Conservation (phyloP, 1,139 yeast species). For the Yamadazyma atlantica region DNA sequence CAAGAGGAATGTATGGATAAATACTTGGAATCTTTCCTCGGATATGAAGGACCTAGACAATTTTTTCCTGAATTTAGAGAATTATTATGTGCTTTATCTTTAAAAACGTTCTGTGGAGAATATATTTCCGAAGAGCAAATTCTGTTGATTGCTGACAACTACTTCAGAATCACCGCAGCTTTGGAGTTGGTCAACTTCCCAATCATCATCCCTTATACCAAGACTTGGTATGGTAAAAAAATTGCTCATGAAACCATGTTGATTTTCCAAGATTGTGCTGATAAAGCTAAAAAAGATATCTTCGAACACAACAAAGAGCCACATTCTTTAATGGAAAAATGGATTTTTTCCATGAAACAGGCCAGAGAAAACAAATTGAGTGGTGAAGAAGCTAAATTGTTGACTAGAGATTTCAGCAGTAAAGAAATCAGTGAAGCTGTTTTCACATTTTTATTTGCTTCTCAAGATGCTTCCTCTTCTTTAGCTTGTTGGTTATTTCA, state of each 20-base stretch:
- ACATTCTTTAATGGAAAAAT: constrained; percentile 89
- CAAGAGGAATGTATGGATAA: constrained; percentile 81
- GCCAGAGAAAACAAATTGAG: constrained; percentile 56
- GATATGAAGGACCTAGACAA: constrained; percentile 60
- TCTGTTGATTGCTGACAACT: constrained; percentile 84
- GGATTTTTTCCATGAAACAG: constrained; percentile 84
- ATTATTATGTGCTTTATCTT: constrained; percentile 88
- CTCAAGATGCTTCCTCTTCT: constrained; percentile 98
- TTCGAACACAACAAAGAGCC: constrained; percentile 72
- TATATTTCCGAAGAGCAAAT: constrained; percentile 91
- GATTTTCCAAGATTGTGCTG: constrained; percentile 85
- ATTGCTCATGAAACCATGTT: constrained; percentile 94
- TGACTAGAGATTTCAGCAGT: constrained; percentile 82
- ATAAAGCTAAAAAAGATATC: constrained; percentile 76
- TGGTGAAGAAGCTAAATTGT: constrained; percentile 50
- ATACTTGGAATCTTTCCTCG: constrained; percentile 68
- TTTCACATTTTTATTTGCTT: constrained; percentile 93
- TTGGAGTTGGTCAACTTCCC: constrained; percentile 97
- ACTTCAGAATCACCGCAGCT: constrained; percentile 89
- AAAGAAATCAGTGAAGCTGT: constrained; percentile 94
- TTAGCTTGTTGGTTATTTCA: constrained; percentile 98
- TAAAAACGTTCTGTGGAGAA: constrained; percentile 93
- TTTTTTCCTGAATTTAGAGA: constrained; percentile 95
- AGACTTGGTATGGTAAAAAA: constrained; percentile 95
- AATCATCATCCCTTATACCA: constrained; percentile 89